Percentiles rank a stretch among this genome's conserved stretches.
These are phyloP conservation scores for Neophaeococcomyces aloes DNA, from an alignment of 2,329 filamentous ascomycete genomes.

Conservation along the genomic window DNA sequence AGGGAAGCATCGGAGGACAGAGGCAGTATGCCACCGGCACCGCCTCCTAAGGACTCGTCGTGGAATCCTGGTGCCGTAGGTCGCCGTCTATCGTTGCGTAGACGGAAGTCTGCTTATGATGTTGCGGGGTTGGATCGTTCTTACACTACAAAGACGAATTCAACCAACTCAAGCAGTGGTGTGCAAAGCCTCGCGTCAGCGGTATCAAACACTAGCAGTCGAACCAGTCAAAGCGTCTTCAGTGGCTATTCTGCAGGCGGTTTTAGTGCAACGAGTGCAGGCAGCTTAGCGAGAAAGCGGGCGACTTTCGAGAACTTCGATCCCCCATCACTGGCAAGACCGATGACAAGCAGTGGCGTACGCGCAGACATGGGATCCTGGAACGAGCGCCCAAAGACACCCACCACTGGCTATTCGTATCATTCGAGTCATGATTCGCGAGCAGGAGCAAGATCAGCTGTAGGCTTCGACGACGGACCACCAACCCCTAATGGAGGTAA, in stretches of 20 bases:
- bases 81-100: conserved; percentile 29
- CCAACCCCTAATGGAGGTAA: conserved; percentile 44
- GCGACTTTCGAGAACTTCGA: conserved; percentile 22
- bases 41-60: conserved; percentile 47
- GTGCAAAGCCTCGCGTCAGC: conserved; percentile 58
- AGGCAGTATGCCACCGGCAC: conserved; percentile 46
- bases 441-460: conserved; percentile 51
- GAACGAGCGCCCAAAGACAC: conserved; percentile 38
- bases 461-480: conserved; percentile 42
- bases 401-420: conserved; percentile 70
- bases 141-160: conserved; percentile 77
- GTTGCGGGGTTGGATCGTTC: conserved; percentile 65
- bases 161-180: conserved; percentile 65
- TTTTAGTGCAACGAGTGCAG: conserved; percentile 90
- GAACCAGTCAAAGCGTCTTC: conserved; percentile 80
- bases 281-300: conserved; percentile 69
- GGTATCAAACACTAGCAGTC: conserved; percentile 59
- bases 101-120: conserved; percentile 55
- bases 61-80: conserved; percentile 30
- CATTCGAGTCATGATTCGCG: conserved; percentile 72
- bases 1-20: conserved; percentile 37
- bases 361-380: conserved; percentile 27
- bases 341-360: conserved; percentile 33
- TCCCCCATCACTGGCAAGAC: conserved; percentile 27
- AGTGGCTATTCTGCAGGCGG: conserved; percentile 82